Evolutionary conservation across 495 filamentous ascomycete genomes (phyloP).

Genomic region (Hypoxylon trugodes): DNA sequence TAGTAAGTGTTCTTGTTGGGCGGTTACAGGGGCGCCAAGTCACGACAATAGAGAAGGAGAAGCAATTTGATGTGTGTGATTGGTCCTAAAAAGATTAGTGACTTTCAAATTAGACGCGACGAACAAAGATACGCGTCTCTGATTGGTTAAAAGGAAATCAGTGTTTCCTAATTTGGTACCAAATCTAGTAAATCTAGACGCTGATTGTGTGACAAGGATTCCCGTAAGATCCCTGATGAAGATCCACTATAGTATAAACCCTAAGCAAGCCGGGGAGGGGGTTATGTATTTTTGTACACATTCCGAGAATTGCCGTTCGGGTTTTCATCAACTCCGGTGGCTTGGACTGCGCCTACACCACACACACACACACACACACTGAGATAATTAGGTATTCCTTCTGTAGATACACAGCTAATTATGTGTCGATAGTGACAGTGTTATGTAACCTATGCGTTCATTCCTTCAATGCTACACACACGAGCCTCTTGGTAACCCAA

Average conservation of each 20-base stretch:
- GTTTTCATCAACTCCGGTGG: conserved; percentile 20
- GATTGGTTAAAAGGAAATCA: conserved; percentile 26
- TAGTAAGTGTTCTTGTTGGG: conserved; percentile 21
- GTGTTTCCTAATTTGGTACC: conserved; percentile 35
- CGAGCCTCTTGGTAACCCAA: conserved; percentile 12
- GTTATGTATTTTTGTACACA: neutral
- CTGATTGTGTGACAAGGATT: conserved; percentile 26
- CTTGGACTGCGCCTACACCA: conserved; percentile 7
- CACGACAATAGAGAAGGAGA: conserved; percentile 36
- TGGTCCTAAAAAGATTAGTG: conserved; percentile 21
- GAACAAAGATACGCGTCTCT: conserved; percentile 18
- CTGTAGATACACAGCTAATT: neutral
- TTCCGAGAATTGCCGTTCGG: conserved; percentile 25
- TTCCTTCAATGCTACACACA: conserved; percentile 16
- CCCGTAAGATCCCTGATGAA: conserved; percentile 17
- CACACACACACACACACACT: neutral
- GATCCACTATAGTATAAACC: conserved; percentile 20
- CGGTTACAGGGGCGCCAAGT: conserved; percentile 36
- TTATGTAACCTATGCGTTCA: conserved; percentile 7
- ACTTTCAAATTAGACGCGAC: conserved; percentile 42
- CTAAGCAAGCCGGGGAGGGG: conserved; percentile 3
- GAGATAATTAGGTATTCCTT: neutral
- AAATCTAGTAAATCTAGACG: conserved; percentile 24
- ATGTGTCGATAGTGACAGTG: conserved; percentile 11
- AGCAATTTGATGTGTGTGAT: conserved; percentile 13